Evolutionary conservation across 192 early-diverging fungal species (phyloP).

Genomic region (Backusella macrospora): DNA sequence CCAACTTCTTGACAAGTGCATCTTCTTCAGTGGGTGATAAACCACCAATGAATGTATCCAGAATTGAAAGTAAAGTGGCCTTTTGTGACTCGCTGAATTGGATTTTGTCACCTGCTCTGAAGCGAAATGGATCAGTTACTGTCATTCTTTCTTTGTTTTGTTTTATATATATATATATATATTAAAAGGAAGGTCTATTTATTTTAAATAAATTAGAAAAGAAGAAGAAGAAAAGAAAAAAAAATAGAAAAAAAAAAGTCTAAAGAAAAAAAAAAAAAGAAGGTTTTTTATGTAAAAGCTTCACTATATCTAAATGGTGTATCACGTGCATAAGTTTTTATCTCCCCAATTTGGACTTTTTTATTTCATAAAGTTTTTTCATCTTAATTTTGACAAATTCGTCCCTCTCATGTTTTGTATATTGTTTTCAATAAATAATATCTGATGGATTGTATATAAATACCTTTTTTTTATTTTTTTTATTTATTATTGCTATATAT

Average conservation of each 20-base stretch:
- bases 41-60: slow-evolving; percentile 52
- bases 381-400: background rate
- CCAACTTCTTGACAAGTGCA: slow-evolving; percentile 2
- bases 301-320: background rate
- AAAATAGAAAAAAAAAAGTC: background rate
- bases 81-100: slow-evolving; percentile 36
- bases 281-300: background rate
- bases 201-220: too few relatives aligned
- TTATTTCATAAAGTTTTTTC: slow-evolving; percentile 13
- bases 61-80: slow-evolving; percentile 48
- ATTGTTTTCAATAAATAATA: too few relatives aligned
- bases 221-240: background rate
- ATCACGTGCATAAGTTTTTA: slow-evolving; percentile 13
- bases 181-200: too few relatives aligned
- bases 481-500: too few relatives aligned
- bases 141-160: background rate
- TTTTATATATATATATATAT: too few relatives aligned
- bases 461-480: too few relatives aligned
- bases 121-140: slow-evolving; percentile 24
- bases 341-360: background rate
- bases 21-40: slow-evolving; percentile 41
- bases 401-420: background rate
- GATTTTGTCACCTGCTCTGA: background rate
- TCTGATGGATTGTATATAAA: too few relatives aligned
- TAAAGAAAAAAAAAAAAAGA: background rate